Base-by-base conservation (phyloP, 352 stramenopile genomes). In the Blastocystis sp. region DNA sequence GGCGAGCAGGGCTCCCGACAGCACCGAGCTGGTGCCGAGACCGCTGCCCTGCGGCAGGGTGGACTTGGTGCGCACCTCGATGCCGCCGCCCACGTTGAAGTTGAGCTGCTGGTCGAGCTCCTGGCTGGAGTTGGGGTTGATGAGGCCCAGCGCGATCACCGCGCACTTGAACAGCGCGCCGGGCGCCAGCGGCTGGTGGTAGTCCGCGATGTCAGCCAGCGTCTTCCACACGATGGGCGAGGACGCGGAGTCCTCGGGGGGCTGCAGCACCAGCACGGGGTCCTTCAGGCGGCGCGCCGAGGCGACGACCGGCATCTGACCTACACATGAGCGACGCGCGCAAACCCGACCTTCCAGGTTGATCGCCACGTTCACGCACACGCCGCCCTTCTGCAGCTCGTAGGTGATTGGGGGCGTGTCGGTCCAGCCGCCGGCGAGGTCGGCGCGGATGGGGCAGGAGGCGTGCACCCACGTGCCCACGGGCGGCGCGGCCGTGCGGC, bases 391-490 rank as follows among this genome's bases (percentile, higher is more conserved):
- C 45, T 66, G n/a, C 62, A 81, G 51, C 91, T 96, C 93, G 89
- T 93, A 95, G 33, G 90, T 93, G 50, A 96, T 93, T 10, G 94
- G 94, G 60, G 94, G 93, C 24, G 93, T 95, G 85, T 96, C 94
- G 62, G 90, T 93, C 94, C 94, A 96, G 13, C 93, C 94, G 37
- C 94, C 94, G 1, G 91, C 91, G 16, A 96, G 80, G 90, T 96
- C 93, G 2, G 95, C 91, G 63, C 94, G 88, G 55, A 91, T 93
- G 26, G 94, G 93, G 29, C 93, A 91, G 63, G 78, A 92, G 2
- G 93, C 91, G 24, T 50, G 35, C 62, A 81, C 85, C 85, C 85
- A 90, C 26, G 61, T 76, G 66, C 85, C 85, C 45, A 88, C 41
- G 1, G 85, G 62, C 3, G 71, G 69, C 45, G 67, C 71, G 26